phyloP scores from a whole-genome alignment of 2,329 filamentous ascomycete species.

The Amauroascus niger region DNA sequence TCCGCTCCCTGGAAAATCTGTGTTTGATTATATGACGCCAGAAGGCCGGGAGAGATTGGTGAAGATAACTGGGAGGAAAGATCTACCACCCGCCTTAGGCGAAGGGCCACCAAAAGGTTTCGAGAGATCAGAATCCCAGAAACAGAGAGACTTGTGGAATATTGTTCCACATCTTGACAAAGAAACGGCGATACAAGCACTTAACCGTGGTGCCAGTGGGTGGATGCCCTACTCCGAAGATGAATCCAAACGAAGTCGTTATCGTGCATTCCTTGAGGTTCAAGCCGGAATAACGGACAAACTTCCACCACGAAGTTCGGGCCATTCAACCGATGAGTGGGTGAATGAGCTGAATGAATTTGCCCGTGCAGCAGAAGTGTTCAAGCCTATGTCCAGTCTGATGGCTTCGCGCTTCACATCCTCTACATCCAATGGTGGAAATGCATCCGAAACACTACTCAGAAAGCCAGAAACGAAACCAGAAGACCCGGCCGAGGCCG shows the following conservation, averaged over 20 bases:
- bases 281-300: slow-evolving; percentile 53
- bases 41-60: slow-evolving; percentile 68
- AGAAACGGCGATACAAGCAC: slow-evolving; percentile 57
- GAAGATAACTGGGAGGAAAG: slow-evolving; percentile 60
- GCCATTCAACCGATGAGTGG: slow-evolving; percentile 60
- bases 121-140: slow-evolving; percentile 54
- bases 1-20: slow-evolving; percentile 76
- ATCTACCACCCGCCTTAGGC: slow-evolving; percentile 67
- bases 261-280: slow-evolving; percentile 69
- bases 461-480: slow-evolving; percentile 46
- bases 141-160: slow-evolving; percentile 48
- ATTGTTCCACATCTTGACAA: slow-evolving; percentile 57
- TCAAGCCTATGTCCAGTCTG: slow-evolving; percentile 80
- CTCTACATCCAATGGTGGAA: slow-evolving; percentile 39
- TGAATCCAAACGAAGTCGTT: slow-evolving; percentile 66
- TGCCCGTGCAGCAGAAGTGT: slow-evolving; percentile 62
- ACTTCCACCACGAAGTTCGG: slow-evolving; percentile 48
- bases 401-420: slow-evolving; percentile 93
- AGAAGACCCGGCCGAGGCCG: slow-evolving; percentile 71
- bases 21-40: slow-evolving; percentile 84
- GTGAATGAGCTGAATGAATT: slow-evolving; percentile 72
- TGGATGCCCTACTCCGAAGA: slow-evolving; percentile 82
- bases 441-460: slow-evolving; percentile 34
- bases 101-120: slow-evolving; percentile 60
- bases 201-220: slow-evolving; percentile 54